Evolutionary conservation across 2,329 filamentous ascomycete genomes (phyloP).

Genomic region (Trichophyton simii): DNA sequence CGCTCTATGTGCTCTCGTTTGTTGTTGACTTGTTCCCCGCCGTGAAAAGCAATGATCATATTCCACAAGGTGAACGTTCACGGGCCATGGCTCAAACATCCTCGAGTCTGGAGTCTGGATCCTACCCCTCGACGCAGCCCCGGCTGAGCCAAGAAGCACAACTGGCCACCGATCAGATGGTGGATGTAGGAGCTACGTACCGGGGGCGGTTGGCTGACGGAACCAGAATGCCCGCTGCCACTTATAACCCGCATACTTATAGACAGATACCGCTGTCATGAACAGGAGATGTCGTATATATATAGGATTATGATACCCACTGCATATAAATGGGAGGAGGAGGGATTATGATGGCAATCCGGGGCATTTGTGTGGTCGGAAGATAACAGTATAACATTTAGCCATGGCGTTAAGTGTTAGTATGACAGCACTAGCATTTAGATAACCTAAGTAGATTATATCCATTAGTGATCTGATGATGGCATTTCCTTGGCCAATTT

Average conservation of each 20-base stretch:
- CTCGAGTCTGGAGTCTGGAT: not conserved
- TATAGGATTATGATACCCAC: not conserved
- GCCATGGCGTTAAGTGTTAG: no score
- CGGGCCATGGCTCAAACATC: slow-evolving; percentile 16
- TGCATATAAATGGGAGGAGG: not conserved
- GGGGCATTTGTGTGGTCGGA: no score
- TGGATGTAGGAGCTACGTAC: slow-evolving; percentile 20
- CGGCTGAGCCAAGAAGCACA: slow-evolving; percentile 25
- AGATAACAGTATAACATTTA: no score
- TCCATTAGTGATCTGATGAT: no score
- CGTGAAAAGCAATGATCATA: slow-evolving; percentile 44
- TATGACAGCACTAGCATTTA: no score
- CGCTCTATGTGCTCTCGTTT: slow-evolving; percentile 78
- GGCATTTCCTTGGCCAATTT: no score
- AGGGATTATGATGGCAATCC: not conserved
- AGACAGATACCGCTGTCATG: not conserved
- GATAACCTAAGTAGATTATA: no score
- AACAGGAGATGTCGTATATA: not conserved
- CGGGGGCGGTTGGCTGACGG: slow-evolving; percentile 8
- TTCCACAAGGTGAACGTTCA: slow-evolving; percentile 30
- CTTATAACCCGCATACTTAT: not conserved
- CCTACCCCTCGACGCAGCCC: slow-evolving; percentile 4
- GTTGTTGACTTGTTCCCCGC: slow-evolving; percentile 77
- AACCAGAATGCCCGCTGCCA: not conserved
- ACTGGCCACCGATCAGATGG: slow-evolving; percentile 27